phyloP scores from a whole-genome alignment of 352 stramenopile species.

The Blastocystis sp. region DNA sequence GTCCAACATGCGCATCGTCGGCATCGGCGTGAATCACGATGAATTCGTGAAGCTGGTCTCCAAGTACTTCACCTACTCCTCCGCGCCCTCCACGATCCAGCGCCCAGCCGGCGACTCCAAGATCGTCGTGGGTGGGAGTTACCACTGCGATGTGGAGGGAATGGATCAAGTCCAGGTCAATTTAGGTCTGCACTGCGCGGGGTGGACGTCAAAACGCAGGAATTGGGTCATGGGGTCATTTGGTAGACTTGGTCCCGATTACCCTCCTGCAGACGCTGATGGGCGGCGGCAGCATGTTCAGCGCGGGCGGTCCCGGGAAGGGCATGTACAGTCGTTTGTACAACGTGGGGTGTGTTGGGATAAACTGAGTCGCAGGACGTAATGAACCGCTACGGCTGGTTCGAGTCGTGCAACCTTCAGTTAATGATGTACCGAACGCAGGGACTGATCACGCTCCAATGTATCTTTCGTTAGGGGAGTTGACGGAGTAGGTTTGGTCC shows the following conservation, averaged over 20 bases:
- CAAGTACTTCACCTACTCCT: constrained; percentile 28
- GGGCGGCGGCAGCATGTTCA: constrained; percentile 96
- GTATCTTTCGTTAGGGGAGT: constrained; percentile 77
- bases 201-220: constrained; percentile 87
- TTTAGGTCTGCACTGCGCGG: constrained; percentile 92
- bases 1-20: constrained; percentile 46
- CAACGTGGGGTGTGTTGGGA: background rate
- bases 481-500: background rate
- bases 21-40: constrained; percentile 33
- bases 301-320: constrained; percentile 95
- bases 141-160: constrained; percentile 77
- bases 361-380: constrained; percentile 80
- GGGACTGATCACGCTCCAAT: constrained; percentile 92
- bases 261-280: constrained; percentile 96
- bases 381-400: constrained; percentile 95
- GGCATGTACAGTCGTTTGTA: constrained; percentile 99
- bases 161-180: constrained; percentile 85
- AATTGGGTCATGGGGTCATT: constrained; percentile 75
- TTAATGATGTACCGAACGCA: constrained; percentile 89
- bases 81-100: background rate
- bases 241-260: constrained; percentile 88
- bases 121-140: constrained; percentile 82
- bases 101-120: background rate
- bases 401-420: constrained; percentile 96
- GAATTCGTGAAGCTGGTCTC: constrained; percentile 2